These are phyloP conservation scores for Solanum dulcamara DNA, from an alignment of 257 asterid genomes.

Conservation along the genomic window DNA sequence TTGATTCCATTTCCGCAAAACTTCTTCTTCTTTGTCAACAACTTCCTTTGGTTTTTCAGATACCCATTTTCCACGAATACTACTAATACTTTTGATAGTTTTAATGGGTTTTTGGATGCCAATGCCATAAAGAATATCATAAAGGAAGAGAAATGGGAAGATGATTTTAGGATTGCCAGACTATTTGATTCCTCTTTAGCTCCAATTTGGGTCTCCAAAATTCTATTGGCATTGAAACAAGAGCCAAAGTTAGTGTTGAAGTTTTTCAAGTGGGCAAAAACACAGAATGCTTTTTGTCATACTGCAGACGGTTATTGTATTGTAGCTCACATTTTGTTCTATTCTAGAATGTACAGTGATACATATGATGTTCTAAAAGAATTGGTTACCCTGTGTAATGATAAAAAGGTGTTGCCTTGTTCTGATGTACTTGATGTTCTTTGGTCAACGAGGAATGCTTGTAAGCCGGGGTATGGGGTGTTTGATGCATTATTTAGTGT, in stretches of 20 bases:
- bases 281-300: slow-evolving; percentile 35
- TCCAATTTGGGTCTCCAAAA: slow-evolving; percentile 47
- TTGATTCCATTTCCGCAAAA: slow-evolving; percentile 14
- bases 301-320: slow-evolving; percentile 58
- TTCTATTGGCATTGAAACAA: slow-evolving; percentile 41
- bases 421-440: slow-evolving; percentile 42
- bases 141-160: slow-evolving; percentile 54
- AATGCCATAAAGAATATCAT: slow-evolving; percentile 31
- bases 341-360: slow-evolving; percentile 59
- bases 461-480: slow-evolving; percentile 62
- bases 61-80: slow-evolving; percentile 27
- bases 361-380: slow-evolving; percentile 43
- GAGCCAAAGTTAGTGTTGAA: slow-evolving; percentile 74
- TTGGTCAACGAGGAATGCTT: slow-evolving; percentile 62
- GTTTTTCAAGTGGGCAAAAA: slow-evolving; percentile 60
- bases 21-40: slow-evolving; percentile 24
- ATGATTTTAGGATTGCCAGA: slow-evolving; percentile 36
- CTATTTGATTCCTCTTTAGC: slow-evolving; percentile 37
- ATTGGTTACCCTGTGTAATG: slow-evolving; percentile 29
- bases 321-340: slow-evolving; percentile 74
- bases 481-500: slow-evolving; percentile 70
- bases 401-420: slow-evolving; percentile 7
- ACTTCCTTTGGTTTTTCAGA: slow-evolving; percentile 16
- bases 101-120: slow-evolving; percentile 1
- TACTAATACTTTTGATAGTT: not conserved